phyloP scores from a whole-genome alignment of 768 basidiomycete species.

The Termitomyces heimii region DNA sequence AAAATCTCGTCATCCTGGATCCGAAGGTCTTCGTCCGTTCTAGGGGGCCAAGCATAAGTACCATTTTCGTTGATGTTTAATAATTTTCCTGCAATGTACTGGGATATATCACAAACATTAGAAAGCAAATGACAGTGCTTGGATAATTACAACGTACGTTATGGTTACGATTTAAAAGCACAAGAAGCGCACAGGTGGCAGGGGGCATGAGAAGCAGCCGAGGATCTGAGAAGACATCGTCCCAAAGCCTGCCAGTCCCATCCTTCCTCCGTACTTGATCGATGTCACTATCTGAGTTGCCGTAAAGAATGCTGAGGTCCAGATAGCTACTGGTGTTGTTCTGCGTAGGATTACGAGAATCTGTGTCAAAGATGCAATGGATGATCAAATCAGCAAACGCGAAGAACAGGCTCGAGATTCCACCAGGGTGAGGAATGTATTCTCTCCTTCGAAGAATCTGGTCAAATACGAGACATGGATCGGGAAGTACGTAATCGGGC shows the following conservation, averaged over 20 bases:
- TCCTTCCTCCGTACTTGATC: conserved; percentile 52
- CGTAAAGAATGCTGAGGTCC: conserved; percentile 73
- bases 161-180: conserved; percentile 69
- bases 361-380: conserved; percentile 65
- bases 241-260: conserved; percentile 60
- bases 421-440: conserved; percentile 55
- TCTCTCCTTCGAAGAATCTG: conserved; percentile 49
- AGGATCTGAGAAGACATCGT: conserved; percentile 66
- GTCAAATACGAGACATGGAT: conserved; percentile 67
- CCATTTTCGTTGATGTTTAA: conserved; percentile 63
- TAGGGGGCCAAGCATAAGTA: conserved; percentile 29
- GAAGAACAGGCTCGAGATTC: conserved; percentile 70
- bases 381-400: conserved; percentile 76
- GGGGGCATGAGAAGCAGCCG: conserved; percentile 72
- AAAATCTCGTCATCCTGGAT: conserved; percentile 76
- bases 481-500: conserved; percentile 48
- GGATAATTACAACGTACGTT: conserved; percentile 40
- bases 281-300: conserved; percentile 42
- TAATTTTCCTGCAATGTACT: conserved; percentile 70
- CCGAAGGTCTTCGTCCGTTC: conserved; percentile 17
- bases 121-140: not conserved
- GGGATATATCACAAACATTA: conserved; percentile 7
- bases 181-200: conserved; percentile 56
- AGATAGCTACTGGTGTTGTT: conserved; percentile 72
- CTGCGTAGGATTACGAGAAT: conserved; percentile 37